Evolutionary conservation across 257 asterid genomes (phyloP).

Genomic region (Petunia secreta): DNA sequence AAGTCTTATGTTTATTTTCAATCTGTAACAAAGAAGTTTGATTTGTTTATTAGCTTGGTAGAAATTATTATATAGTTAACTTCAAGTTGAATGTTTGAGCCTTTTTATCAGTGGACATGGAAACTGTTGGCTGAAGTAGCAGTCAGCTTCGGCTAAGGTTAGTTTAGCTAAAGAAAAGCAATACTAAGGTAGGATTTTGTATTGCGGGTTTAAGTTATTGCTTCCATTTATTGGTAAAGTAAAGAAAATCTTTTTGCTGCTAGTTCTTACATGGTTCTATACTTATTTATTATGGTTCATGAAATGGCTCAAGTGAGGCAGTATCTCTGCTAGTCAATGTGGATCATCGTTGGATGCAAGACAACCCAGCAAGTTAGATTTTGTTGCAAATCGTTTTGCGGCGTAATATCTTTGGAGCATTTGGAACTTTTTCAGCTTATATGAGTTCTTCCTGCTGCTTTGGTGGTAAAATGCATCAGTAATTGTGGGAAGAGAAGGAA

Average conservation of each 20-base stretch:
- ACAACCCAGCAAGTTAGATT: slow-evolving; percentile 15
- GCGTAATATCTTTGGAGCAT: background rate
- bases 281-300: background rate
- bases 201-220: background rate
- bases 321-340: background rate
- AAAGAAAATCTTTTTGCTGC: background rate
- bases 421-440: slow-evolving; percentile 19
- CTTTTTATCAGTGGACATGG: background rate
- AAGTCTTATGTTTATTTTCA: background rate
- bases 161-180: background rate
- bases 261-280: background rate
- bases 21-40: background rate
- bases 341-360: background rate
- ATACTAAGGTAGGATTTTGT: background rate
- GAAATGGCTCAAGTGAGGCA: slow-evolving; percentile 3
- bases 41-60: background rate
- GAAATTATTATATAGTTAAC: background rate
- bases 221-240: background rate
- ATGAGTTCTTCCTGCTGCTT: background rate
- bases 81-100: slow-evolving; percentile 12
- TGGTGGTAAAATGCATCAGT: background rate
- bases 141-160: background rate
- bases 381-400: background rate
- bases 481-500: background rate
- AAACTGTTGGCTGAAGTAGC: background rate